Evolutionary conservation across 2,329 filamentous ascomycete genomes (phyloP).

Genomic region (Colletotrichum chlorophyti): DNA sequence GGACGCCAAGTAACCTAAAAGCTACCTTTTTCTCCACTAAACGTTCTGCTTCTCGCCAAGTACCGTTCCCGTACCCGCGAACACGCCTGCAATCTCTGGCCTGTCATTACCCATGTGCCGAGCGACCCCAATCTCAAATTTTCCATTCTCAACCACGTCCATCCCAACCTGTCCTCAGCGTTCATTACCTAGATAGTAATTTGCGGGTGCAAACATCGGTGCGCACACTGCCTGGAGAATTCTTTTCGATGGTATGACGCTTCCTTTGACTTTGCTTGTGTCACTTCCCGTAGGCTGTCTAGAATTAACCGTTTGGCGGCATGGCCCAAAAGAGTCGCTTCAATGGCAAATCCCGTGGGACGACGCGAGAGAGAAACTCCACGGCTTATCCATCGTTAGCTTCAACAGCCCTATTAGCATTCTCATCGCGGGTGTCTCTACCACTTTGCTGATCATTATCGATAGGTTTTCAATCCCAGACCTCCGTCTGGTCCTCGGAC

Average conservation of each 20-base stretch:
- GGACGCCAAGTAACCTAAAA: background rate
- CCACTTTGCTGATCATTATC: conserved; percentile 1
- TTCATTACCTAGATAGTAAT: too few species aligned
- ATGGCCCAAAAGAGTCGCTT: too few species aligned
- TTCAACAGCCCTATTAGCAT: too few species aligned
- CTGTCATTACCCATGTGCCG: conserved; percentile 18
- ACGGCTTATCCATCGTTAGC: too few species aligned
- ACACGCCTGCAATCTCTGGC: conserved; percentile 14
- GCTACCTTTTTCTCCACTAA: conserved; percentile 1
- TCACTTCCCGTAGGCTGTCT: too few species aligned
- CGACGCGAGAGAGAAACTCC: too few species aligned
- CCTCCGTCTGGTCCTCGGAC: conserved; percentile 5
- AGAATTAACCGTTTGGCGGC: too few species aligned
- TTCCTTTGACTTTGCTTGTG: too few species aligned
- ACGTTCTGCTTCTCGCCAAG: background rate
- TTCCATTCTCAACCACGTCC: background rate
- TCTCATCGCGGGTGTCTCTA: background rate
- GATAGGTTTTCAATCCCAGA: conserved; percentile 2
- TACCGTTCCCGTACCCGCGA: conserved; percentile 7
- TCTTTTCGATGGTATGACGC: too few species aligned
- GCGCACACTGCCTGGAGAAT: conserved; percentile 6
- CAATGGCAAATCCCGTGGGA: too few species aligned
- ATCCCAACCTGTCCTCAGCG: background rate
- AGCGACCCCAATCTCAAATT: conserved; percentile 19
- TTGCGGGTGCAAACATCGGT: conserved; percentile 4